phyloP scores from a whole-genome alignment of 129 eudicot species.

The Arctium minus region DNA sequence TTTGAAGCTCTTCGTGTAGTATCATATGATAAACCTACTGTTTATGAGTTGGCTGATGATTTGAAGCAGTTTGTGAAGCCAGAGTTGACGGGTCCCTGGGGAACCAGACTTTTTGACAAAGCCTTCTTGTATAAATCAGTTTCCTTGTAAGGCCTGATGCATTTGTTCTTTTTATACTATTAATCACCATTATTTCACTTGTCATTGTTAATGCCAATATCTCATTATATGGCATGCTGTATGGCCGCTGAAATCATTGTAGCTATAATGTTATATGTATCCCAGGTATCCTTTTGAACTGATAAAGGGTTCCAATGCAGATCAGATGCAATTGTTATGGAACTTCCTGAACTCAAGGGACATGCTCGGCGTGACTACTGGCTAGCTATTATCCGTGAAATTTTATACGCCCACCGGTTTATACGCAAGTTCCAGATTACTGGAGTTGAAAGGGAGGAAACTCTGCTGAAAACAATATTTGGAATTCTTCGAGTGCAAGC shows the following conservation, averaged over 20 bases:
- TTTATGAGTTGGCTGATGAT: slow-evolving; percentile 78
- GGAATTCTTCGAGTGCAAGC: slow-evolving; percentile 87
- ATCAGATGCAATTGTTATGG: slow-evolving; percentile 81
- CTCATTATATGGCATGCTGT: neutral
- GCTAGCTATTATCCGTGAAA: slow-evolving; percentile 81
- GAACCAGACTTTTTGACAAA: slow-evolving; percentile 91
- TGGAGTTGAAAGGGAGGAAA: slow-evolving; percentile 71
- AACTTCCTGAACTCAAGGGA: slow-evolving; percentile 96
- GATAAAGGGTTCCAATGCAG: slow-evolving; percentile 43
- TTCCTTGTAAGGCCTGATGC: slow-evolving; percentile 52
- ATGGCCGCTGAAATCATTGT: neutral
- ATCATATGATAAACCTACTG: slow-evolving; percentile 75
- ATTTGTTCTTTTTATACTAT: neutral
- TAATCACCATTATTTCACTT: neutral
- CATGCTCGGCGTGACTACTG: slow-evolving; percentile 92
- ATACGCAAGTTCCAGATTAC: slow-evolving; percentile 58
- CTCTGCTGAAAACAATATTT: slow-evolving; percentile 67
- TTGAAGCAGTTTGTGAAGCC: slow-evolving; percentile 85
- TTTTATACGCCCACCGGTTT: slow-evolving; percentile 68
- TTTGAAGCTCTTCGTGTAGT: slow-evolving; percentile 87
- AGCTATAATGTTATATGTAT: neutral
- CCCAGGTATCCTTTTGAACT: slow-evolving; percentile 14
- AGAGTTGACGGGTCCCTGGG: slow-evolving; percentile 99
- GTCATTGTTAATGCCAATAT: neutral
- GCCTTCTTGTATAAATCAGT: slow-evolving; percentile 72